A percentile compares a stretch with the other conserved stretches of the same genome.
Conservation (phyloP, 1,284 basidiomycete genomes). For the Xerocomus nothofagi region DNA sequence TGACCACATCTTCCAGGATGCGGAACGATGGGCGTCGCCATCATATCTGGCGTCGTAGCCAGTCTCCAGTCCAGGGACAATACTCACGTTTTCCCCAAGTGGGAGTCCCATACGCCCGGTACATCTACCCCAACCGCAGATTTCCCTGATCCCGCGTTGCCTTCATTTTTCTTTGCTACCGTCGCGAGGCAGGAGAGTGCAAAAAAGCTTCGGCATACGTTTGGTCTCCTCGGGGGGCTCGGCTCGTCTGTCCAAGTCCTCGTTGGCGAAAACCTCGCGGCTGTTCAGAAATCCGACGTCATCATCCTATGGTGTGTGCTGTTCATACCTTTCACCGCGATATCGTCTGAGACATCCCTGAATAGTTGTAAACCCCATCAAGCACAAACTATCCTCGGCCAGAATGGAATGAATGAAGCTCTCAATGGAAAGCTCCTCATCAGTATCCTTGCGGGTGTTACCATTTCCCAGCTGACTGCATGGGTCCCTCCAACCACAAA, state of each 20-base stretch:
- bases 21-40: slow-evolving; percentile 97
- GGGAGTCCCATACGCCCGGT: slow-evolving; percentile 84
- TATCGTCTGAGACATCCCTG: background rate
- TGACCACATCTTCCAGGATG: slow-evolving; percentile 63
- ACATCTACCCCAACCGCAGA: slow-evolving; percentile 69
- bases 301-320: slow-evolving; percentile 78
- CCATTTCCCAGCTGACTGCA: slow-evolving; percentile 75
- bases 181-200: slow-evolving; percentile 82
- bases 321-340: background rate
- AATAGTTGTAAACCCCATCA: slow-evolving; percentile 92
- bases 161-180: slow-evolving; percentile 86
- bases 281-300: slow-evolving; percentile 79
- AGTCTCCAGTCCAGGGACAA: slow-evolving; percentile 58
- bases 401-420: slow-evolving; percentile 84
- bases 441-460: slow-evolving; percentile 95
- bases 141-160: slow-evolving; percentile 65
- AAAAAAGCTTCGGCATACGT: slow-evolving; percentile 65
- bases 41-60: slow-evolving; percentile 88
- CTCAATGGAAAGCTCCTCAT: slow-evolving; percentile 90
- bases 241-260: slow-evolving; percentile 71
- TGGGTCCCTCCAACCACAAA: slow-evolving; percentile 80
- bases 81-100: slow-evolving; percentile 45
- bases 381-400: slow-evolving; percentile 72
- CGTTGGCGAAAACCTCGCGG: slow-evolving; percentile 69
- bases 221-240: slow-evolving; percentile 55